phyloP scores from a whole-genome alignment of 768 basidiomycete species.

The Phlebiopsis flavidoalba region DNA sequence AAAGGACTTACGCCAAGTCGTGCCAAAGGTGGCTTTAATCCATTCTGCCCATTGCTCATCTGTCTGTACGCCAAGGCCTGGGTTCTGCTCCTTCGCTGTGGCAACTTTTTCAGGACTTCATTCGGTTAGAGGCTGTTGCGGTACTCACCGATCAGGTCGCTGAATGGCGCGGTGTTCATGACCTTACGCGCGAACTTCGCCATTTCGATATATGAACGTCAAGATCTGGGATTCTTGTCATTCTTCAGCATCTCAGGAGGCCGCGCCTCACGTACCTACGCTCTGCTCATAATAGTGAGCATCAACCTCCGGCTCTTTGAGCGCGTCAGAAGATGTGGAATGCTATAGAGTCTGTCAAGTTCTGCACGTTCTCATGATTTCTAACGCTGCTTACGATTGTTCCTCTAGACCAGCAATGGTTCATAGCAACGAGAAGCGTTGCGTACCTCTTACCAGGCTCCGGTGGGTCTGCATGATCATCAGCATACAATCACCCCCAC shows the following conservation, averaged over 20 bases:
- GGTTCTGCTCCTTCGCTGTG: slow-evolving; percentile 21
- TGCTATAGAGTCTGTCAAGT: slow-evolving; percentile 12
- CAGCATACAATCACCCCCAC: neutral
- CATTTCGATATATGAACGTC: slow-evolving; percentile 22
- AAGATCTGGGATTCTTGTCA: slow-evolving; percentile 13
- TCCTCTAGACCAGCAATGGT: slow-evolving; percentile 26
- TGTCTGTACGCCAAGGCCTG: slow-evolving; percentile 23
- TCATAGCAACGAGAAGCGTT: slow-evolving; percentile 18
- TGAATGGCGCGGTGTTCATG: slow-evolving; percentile 11
- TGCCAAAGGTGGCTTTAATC: slow-evolving; percentile 1
- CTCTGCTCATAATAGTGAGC: slow-evolving; percentile 26
- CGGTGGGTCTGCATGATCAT: slow-evolving; percentile 3
- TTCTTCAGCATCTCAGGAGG: neutral
- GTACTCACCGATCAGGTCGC: slow-evolving; percentile 10
- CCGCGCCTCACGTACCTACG: slow-evolving; percentile 16
- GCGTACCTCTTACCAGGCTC: slow-evolving; percentile 22
- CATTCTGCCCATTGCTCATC: slow-evolving; percentile 19
- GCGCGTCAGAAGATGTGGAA: slow-evolving; percentile 18
- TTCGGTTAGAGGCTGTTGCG: too few species aligned
- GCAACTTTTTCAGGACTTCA: neutral
- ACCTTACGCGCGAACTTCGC: slow-evolving; percentile 23
- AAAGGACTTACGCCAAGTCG: slow-evolving; percentile 16
- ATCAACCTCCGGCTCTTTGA: slow-evolving; percentile 21
- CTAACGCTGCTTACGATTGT: slow-evolving; percentile 20
- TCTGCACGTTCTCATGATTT: neutral